Conservation (phyloP, 805 yeast genomes). For the Tetrapisispora iriomotensis region DNA sequence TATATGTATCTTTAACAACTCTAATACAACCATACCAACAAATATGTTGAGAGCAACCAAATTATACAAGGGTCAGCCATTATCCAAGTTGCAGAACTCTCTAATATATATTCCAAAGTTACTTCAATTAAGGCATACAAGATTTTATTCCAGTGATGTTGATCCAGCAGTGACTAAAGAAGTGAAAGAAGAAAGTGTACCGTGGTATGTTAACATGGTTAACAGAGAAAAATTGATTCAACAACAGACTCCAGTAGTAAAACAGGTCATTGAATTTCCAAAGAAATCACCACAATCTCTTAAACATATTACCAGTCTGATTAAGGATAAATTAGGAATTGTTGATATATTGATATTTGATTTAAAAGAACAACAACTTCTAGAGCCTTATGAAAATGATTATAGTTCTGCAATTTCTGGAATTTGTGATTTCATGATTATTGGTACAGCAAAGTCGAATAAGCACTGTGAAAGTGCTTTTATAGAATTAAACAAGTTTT, state of each 20-base stretch:
- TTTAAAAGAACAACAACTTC: slow-evolving; percentile 34
- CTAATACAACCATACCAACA: too few species aligned
- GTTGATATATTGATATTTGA: slow-evolving; percentile 56
- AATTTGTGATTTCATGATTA: slow-evolving; percentile 43
- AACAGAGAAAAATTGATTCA: slow-evolving; percentile 30
- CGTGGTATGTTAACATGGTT: slow-evolving; percentile 50
- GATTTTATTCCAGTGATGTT: not conserved
- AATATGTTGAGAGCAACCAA: too few species aligned
- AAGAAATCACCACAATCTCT: slow-evolving; percentile 45
- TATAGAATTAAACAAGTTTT: slow-evolving; percentile 41
- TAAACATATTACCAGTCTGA: slow-evolving; percentile 22
- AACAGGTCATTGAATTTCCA: slow-evolving; percentile 52
- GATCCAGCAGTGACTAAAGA: not conserved
- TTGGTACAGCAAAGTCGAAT: slow-evolving; percentile 68
- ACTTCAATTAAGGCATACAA: too few species aligned
- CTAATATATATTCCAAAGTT: too few species aligned
- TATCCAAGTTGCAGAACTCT: too few species aligned
- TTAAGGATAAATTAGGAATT: slow-evolving; percentile 57
- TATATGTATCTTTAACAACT: too few species aligned
- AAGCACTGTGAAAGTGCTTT: slow-evolving; percentile 70
- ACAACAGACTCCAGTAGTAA: slow-evolving; percentile 26
- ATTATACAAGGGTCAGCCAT: too few species aligned
- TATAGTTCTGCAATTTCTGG: slow-evolving; percentile 30
- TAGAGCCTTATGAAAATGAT: slow-evolving; percentile 7
- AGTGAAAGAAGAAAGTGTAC: slow-evolving; percentile 23